Evolutionary conservation across 352 stramenopile species (phyloP), one percentile per base, ranked within the genome.

Genomic region (Pythium diclinum): DNA sequence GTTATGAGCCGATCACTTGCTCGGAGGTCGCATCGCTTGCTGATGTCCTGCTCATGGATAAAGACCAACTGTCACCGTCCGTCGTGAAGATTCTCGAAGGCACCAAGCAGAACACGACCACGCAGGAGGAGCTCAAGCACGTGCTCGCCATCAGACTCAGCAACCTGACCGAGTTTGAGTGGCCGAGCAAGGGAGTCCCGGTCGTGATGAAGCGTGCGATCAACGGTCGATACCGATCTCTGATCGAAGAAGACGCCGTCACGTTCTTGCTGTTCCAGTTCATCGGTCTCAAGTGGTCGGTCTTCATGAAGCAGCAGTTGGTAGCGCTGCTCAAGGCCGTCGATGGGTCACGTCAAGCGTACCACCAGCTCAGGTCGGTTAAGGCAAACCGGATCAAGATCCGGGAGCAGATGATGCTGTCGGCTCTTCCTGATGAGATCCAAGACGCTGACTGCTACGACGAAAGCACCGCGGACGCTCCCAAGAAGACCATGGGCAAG

Each of bases 211-310:
- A 71, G 47, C 52, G 64, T n/a, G 64, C 44, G 0, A 67, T 71
- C 17, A 67, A 66, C 21, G 65, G 64, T 0, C 53, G 65, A 5
- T 71, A 56, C 47, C 65, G 59, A 13, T 71, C 52, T 34, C 54
- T 58, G n/a, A 40, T 71, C 23, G 52, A 67, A 34, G 65, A 71
- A 56, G 65, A 59, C 46, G 65, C 65, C 2, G 34, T 71, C 28
- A 47, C 65, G 32, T 60, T 71, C 21, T 38, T 71, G 42, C 46
- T 71, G 8, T 71, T 71, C 47, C 58, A 71, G 59, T 63, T 57
- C 53, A 54, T 71, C 28, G 65, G 65, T 9, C 21, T 63, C 44
- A 6, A 44, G 30, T 71, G 58, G 65, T 59, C 56, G 4, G 55
- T 30, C 14, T 61, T 53, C 55, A 42, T 69, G 5, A 59, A 63